These are phyloP conservation scores for Solanum medicagineum DNA, from an alignment of 257 asterid species.

Conservation along the genomic window DNA sequence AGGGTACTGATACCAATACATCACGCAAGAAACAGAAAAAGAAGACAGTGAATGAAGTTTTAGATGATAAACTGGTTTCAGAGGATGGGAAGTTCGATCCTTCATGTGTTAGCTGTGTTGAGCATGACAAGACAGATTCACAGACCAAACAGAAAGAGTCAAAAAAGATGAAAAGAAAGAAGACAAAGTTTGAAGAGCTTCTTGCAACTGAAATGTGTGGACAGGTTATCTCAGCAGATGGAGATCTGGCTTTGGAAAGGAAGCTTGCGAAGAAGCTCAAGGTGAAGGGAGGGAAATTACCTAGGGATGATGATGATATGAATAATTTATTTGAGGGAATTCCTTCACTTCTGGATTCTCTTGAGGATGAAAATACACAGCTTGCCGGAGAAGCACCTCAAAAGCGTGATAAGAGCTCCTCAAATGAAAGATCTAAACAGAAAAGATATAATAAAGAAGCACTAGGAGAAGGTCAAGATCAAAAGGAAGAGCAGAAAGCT, in stretches of 20 bases:
- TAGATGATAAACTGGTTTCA: constrained; percentile 14
- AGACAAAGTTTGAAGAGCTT: constrained; percentile 31
- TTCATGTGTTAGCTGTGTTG: constrained; percentile 12
- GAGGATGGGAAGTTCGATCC: constrained; percentile 23
- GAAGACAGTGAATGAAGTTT: constrained; percentile 15
- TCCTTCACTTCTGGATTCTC: constrained; percentile 24
- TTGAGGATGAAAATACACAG: constrained; percentile 4
- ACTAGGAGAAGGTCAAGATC: not conserved
- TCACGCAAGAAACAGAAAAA: constrained; percentile 4
- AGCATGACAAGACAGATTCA: constrained; percentile 16
- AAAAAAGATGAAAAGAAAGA: constrained; percentile 18
- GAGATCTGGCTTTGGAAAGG: constrained; percentile 45
- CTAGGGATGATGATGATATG: constrained; percentile 45
- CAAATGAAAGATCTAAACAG: not conserved
- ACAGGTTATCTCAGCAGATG: constrained; percentile 18
- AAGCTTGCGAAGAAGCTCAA: constrained; percentile 81
- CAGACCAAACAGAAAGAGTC: constrained; percentile 12
- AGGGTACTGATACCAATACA: constrained; percentile 1
- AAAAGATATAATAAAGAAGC: constrained; percentile 6
- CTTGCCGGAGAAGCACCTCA: not conserved
- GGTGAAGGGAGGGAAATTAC: constrained; percentile 56
- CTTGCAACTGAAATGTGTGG: constrained; percentile 19
- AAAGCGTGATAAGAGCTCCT: constrained; percentile 2
- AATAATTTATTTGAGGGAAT: constrained; percentile 40
- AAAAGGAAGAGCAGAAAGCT: constrained; percentile 14